These are phyloP conservation scores for Juncus effusus DNA, from an alignment of 176 grass and related monocot species.

Conservation along the genomic window DNA sequence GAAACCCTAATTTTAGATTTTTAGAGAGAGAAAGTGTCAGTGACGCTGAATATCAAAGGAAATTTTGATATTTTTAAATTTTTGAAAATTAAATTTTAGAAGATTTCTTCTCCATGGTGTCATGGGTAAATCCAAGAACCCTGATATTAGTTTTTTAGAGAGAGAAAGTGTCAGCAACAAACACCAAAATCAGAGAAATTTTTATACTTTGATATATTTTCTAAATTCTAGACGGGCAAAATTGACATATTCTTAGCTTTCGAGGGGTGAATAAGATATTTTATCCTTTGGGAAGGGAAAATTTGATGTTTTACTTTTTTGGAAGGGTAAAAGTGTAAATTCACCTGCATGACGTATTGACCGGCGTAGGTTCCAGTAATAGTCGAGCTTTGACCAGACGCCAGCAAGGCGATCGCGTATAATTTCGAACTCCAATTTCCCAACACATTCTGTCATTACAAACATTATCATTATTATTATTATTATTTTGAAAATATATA, in stretches of 20 bases:
- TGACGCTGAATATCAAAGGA: background rate
- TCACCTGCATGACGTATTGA: conserved; percentile 98
- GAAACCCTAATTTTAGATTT: conserved; percentile 53
- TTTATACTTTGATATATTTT: no score
- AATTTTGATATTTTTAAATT: background rate
- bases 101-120: background rate
- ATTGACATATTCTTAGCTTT: no score
- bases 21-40: background rate
- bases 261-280: no score
- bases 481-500: conserved; percentile 21
- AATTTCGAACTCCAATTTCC: conserved; percentile 96
- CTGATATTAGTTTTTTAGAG: no score
- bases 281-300: no score
- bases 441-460: conserved; percentile 71
- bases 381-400: conserved; percentile 96
- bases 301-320: background rate
- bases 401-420: conserved; percentile 86
- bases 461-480: background rate
- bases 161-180: no score
- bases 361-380: conserved; percentile 98
- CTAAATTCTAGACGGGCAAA: no score
- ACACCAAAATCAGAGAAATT: no score
- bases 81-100: conserved; percentile 18
- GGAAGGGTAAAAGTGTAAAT: background rate
- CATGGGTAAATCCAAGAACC: no score